phyloP scores from a whole-genome alignment of 2,329 filamentous ascomycete genomes.

The Tolypocladium inflatum region DNA sequence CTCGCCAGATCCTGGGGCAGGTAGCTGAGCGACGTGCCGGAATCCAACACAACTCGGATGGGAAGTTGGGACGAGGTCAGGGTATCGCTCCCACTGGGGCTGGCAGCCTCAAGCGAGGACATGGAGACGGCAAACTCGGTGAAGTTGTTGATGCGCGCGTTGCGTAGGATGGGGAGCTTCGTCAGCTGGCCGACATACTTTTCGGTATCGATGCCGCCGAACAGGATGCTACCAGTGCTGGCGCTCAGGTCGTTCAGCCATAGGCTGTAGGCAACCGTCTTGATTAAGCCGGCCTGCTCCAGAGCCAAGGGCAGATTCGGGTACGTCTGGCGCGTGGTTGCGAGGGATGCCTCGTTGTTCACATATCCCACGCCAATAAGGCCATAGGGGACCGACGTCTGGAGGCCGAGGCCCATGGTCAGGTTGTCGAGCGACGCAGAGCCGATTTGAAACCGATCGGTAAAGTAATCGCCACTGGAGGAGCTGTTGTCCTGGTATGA shows the following conservation, averaged over 20 bases:
- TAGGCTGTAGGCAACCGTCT: slow-evolving; percentile 59
- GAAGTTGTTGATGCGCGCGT: slow-evolving; percentile 31
- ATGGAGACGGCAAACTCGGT: slow-evolving; percentile 39
- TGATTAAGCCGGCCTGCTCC: slow-evolving; percentile 52
- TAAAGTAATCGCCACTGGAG: slow-evolving; percentile 48
- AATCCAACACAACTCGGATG: slow-evolving; percentile 60
- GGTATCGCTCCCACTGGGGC: slow-evolving; percentile 37
- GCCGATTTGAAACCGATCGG: slow-evolving; percentile 46
- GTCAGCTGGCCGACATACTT: slow-evolving; percentile 60
- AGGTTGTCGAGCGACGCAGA: slow-evolving; percentile 40
- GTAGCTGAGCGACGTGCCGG: slow-evolving; percentile 64
- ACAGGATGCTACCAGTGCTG: slow-evolving; percentile 62
- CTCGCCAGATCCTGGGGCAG: slow-evolving; percentile 51
- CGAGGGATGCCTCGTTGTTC: slow-evolving; percentile 36
- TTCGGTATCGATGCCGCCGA: slow-evolving; percentile 69
- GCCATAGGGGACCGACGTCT: slow-evolving; percentile 47
- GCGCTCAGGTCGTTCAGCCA: slow-evolving; percentile 54
- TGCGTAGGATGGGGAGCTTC: slow-evolving; percentile 43
- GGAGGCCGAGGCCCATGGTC: slow-evolving; percentile 47
- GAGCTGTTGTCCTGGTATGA: slow-evolving; percentile 52
- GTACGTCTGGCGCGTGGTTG: slow-evolving; percentile 26
- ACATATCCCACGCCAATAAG: slow-evolving; percentile 53
- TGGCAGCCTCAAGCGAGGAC: slow-evolving; percentile 36
- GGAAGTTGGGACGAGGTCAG: slow-evolving; percentile 34
- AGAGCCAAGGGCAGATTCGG: slow-evolving; percentile 57